Evolutionary conservation across 2,329 filamentous ascomycete species (phyloP).

Genomic region (Ceratocystiopsis sp.): DNA sequence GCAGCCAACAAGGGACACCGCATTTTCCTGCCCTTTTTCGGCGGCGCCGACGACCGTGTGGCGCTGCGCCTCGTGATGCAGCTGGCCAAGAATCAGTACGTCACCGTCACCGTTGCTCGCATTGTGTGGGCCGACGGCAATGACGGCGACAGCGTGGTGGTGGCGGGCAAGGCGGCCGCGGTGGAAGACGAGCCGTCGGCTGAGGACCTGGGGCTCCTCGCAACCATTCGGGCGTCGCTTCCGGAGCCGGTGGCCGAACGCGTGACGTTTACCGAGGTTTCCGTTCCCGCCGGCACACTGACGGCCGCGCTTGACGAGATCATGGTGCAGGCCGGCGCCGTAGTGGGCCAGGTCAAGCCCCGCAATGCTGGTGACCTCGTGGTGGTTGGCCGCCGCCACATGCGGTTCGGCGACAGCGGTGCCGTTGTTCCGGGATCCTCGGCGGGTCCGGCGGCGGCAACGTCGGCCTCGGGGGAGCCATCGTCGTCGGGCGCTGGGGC

Average conservation of each 20-base stretch:
- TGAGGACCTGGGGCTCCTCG: slow-evolving; percentile 18
- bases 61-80: slow-evolving; percentile 72
- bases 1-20: slow-evolving; percentile 57
- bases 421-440: too few relatives aligned
- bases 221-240: slow-evolving; percentile 18
- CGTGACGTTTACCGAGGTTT: slow-evolving; percentile 31
- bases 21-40: slow-evolving; percentile 76
- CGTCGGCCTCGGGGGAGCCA: slow-evolving; percentile 3
- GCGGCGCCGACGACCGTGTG: slow-evolving; percentile 63
- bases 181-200: slow-evolving; percentile 16
- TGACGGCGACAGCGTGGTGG: slow-evolving; percentile 6
- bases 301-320: slow-evolving; percentile 25
- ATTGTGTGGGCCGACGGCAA: slow-evolving; percentile 20
- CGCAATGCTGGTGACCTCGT: slow-evolving; percentile 56
- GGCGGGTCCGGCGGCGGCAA: too few relatives aligned
- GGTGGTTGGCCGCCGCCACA: slow-evolving; percentile 42
- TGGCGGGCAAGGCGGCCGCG: slow-evolving; percentile 5
- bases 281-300: slow-evolving; percentile 18
- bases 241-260: slow-evolving; percentile 17
- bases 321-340: slow-evolving; percentile 35
- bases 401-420: slow-evolving; percentile 11
- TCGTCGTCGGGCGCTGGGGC: slow-evolving; percentile 4
- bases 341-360: slow-evolving; percentile 35
- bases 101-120: slow-evolving; percentile 61
- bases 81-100: slow-evolving; percentile 58